Evolutionary conservation across 225 moss, liverwort and hornwort genomes (phyloP).

Genomic region (Rhytidiadelphus loreus): DNA sequence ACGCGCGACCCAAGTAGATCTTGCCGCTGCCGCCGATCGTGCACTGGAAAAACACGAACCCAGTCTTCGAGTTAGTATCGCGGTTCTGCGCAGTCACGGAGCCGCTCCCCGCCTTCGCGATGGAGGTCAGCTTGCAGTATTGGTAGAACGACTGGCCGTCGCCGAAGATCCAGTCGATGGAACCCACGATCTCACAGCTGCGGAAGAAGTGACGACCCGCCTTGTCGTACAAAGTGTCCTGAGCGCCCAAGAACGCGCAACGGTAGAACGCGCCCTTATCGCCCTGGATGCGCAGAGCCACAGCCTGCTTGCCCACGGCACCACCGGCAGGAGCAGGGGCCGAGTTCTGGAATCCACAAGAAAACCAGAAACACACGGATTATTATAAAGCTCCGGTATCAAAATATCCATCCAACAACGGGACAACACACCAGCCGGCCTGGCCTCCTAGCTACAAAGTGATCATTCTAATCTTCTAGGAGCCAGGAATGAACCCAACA

Average conservation of each 20-base stretch:
- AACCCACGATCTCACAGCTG: slow-evolving; percentile 51
- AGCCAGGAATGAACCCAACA: not conserved
- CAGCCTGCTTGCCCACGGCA: slow-evolving; percentile 50
- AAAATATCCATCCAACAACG: too few relatives aligned
- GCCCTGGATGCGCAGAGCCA: slow-evolving; percentile 49
- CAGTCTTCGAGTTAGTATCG: not conserved
- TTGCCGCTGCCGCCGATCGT: not conserved
- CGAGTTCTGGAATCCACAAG: slow-evolving; percentile 36
- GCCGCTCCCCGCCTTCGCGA: not conserved
- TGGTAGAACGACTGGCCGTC: slow-evolving; percentile 52
- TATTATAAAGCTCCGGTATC: not conserved
- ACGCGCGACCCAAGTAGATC: slow-evolving; percentile 23
- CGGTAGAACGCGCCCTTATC: slow-evolving; percentile 58
- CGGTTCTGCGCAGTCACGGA: slow-evolving; percentile 28
- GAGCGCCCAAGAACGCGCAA: slow-evolving; percentile 46
- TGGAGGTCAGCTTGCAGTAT: not conserved
- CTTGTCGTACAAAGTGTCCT: slow-evolving; percentile 76
- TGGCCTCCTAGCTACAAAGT: too few relatives aligned
- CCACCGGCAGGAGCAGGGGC: slow-evolving; percentile 52
- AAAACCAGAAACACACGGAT: not conserved
- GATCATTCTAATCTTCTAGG: not conserved
- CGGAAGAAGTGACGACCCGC: slow-evolving; percentile 59
- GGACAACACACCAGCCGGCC: too few relatives aligned
- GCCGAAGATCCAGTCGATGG: slow-evolving; percentile 71
- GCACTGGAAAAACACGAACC: slow-evolving; percentile 16